Base-by-base conservation (phyloP, 1,284 basidiomycete genomes). In the Trametes polyzona region DNA sequence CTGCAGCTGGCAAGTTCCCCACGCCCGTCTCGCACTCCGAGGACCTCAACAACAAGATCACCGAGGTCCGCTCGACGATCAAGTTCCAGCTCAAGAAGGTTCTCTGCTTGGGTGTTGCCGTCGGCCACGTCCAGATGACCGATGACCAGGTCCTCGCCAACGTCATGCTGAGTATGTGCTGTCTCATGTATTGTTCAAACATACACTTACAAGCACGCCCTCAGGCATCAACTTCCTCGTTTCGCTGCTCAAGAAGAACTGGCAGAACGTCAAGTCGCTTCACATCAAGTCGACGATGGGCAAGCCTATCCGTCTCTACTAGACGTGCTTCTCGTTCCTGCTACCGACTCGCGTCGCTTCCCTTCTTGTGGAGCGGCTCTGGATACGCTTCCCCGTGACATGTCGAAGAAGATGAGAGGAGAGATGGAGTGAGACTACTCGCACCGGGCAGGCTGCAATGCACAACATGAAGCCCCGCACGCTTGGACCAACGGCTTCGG, bases 21-120 rank as follows among this genome's bases (percentile, higher is more conserved):
- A 98, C 96, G 59, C 93, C 95, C 67, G 87, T 99, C 75, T 92
- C 94, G 26, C 94, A 96, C 79, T 76, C 83, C 46, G 97, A 99
- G 74, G 96, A 99, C 79, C 82, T 99, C 55, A 74, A 73, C 75
- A 92, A 89, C 84, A 98, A 98, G 83, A 83, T 98, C 73, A 88
- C 78, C 69, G 97, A 99, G 76, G 96, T 99, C 69, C 93, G 93
- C 75, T 96, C 93, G 69, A 98, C 96, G 69, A 98, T 98, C 87
- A 96, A 97, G 81, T 97, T 98, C 91, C 95, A 97, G 83, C 86
- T 97, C 61, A 99, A 99, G 89, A 99, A 99, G 84, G 96, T 99
- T 59, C 87, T 99, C 59, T 99, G 97, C 82, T 84, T 99, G 78
- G 97, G 95, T 83, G 96, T 98, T 67, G 97, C 97, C 69, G 90